phyloP scores from a whole-genome alignment of 1,284 basidiomycete species.

The Peniophora sp. region DNA sequence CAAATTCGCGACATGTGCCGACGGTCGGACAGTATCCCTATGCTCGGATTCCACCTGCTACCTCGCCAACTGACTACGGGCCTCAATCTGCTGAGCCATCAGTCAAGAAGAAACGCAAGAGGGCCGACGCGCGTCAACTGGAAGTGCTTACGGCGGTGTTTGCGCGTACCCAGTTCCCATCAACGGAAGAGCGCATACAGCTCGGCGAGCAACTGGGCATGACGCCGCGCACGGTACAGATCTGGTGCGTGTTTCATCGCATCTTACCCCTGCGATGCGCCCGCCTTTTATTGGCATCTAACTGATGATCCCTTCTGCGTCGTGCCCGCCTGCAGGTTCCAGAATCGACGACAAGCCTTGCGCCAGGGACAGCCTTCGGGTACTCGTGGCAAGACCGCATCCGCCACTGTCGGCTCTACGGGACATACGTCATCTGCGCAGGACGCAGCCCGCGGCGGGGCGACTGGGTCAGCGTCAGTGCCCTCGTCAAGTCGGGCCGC shows the following conservation, averaged over 20 bases:
- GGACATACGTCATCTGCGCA: slow-evolving; percentile 35
- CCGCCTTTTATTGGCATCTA: not conserved
- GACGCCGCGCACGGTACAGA: slow-evolving; percentile 78
- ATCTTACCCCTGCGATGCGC: slow-evolving; percentile 4
- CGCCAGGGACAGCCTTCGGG: slow-evolving; percentile 53
- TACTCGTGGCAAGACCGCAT: slow-evolving; percentile 3
- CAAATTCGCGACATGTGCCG: slow-evolving; percentile 8
- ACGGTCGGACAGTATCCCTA: slow-evolving; percentile 28
- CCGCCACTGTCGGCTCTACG: slow-evolving; percentile 5
- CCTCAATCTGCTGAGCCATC: slow-evolving; percentile 43
- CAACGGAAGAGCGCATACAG: slow-evolving; percentile 73
- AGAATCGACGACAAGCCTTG: slow-evolving; percentile 78
- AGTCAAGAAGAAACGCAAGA: slow-evolving; percentile 81
- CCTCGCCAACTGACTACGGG: slow-evolving; percentile 31
- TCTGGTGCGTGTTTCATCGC: slow-evolving; percentile 48
- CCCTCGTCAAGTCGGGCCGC: not conserved
- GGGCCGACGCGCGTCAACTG: slow-evolving; percentile 70
- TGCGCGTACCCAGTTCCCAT: slow-evolving; percentile 72
- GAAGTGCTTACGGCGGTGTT: slow-evolving; percentile 76
- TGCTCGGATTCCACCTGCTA: slow-evolving; percentile 26
- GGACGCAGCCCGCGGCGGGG: not conserved
- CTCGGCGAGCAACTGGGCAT: slow-evolving; percentile 72
- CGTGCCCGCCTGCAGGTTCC: slow-evolving; percentile 48
- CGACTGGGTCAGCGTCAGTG: not conserved
- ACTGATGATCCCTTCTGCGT: not conserved